phyloP scores from a whole-genome alignment of 2,329 filamentous ascomycete genomes.

The Didymella glomerata region DNA sequence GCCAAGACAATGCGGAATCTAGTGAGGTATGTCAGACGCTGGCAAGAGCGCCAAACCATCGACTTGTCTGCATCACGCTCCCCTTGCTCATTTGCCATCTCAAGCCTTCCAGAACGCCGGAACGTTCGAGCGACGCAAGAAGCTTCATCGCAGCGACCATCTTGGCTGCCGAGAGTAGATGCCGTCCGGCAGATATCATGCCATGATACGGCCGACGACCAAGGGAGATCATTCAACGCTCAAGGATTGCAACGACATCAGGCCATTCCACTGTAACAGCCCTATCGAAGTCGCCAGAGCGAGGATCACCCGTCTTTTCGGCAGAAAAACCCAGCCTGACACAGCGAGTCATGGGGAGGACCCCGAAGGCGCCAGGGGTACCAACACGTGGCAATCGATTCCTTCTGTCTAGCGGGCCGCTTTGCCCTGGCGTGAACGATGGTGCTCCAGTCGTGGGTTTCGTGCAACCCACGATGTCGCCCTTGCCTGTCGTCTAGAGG shows the following conservation, averaged over 20 bases:
- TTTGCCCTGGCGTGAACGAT: slow-evolving; percentile 41
- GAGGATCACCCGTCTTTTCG: slow-evolving; percentile 36
- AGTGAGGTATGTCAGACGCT: slow-evolving; percentile 3
- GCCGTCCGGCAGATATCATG: slow-evolving; percentile 32
- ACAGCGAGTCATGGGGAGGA: slow-evolving; percentile 39
- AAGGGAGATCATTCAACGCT: slow-evolving; percentile 1
- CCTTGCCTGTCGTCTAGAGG: slow-evolving; percentile 8
- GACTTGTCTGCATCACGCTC: slow-evolving; percentile 6
- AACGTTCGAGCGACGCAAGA: slow-evolving; percentile 20
- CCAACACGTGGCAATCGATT: slow-evolving; percentile 46
- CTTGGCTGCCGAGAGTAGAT: slow-evolving; percentile 25
- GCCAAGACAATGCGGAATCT: slow-evolving; percentile 15
- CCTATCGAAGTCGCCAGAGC: slow-evolving; percentile 21
- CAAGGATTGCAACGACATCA: slow-evolving; percentile 22
- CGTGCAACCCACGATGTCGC: slow-evolving; percentile 19
- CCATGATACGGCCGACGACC: slow-evolving; percentile 20
- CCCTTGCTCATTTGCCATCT: slow-evolving; percentile 21
- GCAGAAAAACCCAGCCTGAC: slow-evolving; percentile 28
- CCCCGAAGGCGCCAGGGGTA: slow-evolving; percentile 36
- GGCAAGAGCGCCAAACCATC: slow-evolving; percentile 9
- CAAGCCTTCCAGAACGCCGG: slow-evolving; percentile 24
- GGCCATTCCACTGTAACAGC: slow-evolving; percentile 23
- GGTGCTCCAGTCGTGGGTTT: slow-evolving; percentile 17
- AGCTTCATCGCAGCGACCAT: slow-evolving; percentile 13
- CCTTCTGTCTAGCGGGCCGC: slow-evolving; percentile 40